Conservation (phyloP, 2,329 filamentous ascomycete species). For the Fonsecaea multimorphosa region DNA sequence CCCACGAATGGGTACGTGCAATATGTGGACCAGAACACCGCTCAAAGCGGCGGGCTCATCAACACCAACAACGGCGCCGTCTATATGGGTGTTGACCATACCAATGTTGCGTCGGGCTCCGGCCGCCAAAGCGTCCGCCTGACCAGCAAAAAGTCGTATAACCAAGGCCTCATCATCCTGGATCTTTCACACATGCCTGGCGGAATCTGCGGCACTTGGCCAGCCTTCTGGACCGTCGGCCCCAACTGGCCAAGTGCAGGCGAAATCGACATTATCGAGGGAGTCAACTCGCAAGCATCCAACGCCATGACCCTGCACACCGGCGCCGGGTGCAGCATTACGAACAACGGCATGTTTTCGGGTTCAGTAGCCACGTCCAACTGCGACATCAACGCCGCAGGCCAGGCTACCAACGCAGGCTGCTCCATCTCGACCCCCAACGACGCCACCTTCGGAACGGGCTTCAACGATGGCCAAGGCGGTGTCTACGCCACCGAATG, state of each 20-base stretch:
- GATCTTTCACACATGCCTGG: slow-evolving; percentile 77
- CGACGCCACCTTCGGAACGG: slow-evolving; percentile 66
- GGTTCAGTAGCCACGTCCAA: slow-evolving; percentile 58
- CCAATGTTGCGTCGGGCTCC: slow-evolving; percentile 58
- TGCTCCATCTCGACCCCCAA: slow-evolving; percentile 63
- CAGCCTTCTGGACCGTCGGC: slow-evolving; percentile 69
- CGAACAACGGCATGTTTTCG: slow-evolving; percentile 53
- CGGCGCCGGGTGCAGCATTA: slow-evolving; percentile 63
- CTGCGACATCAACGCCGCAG: slow-evolving; percentile 61
- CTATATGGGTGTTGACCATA: slow-evolving; percentile 73
- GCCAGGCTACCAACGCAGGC: slow-evolving; percentile 58
- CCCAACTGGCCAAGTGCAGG: slow-evolving; percentile 72
- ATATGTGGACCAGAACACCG: slow-evolving; percentile 67
- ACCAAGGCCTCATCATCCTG: slow-evolving; percentile 71
- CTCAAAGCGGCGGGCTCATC: slow-evolving; percentile 64
- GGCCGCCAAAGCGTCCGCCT: slow-evolving; percentile 76
- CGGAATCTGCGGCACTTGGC: slow-evolving; percentile 74
- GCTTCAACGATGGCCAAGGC: slow-evolving; percentile 72
- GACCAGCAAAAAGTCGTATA: slow-evolving; percentile 68
- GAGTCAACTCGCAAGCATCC: slow-evolving; percentile 67
- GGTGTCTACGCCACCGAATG: slow-evolving; percentile 79
- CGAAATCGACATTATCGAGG: slow-evolving; percentile 83
- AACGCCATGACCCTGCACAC: slow-evolving; percentile 75
- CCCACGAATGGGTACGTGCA: slow-evolving; percentile 77
- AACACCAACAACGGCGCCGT: slow-evolving; percentile 62